A percentile compares a stretch with the other conserved stretches of the same genome.
phyloP scores from a whole-genome alignment of 495 filamentous ascomycete genomes.

The Annulohypoxylon stygium region DNA sequence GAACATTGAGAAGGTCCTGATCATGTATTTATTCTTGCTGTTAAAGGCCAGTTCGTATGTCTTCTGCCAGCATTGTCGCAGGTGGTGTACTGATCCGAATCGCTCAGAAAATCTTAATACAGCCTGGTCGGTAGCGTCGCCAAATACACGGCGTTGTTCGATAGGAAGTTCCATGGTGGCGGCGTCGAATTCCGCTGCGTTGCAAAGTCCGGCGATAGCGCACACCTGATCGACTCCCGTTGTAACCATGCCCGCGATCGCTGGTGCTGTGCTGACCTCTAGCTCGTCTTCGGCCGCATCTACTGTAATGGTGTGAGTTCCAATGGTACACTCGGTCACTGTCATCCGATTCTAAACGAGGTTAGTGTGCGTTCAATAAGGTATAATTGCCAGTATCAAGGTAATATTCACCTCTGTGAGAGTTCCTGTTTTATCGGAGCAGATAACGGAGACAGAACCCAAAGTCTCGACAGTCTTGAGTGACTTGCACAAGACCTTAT shows the following conservation, averaged over 20 bases:
- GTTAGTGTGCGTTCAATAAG: constrained; percentile 10
- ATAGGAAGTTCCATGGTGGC: constrained; percentile 66
- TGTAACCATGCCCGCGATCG: constrained; percentile 50
- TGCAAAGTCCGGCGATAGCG: constrained; percentile 71
- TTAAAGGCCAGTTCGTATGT: constrained; percentile 80
- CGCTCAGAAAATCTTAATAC: constrained; percentile 75
- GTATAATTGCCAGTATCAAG: constrained; percentile 3
- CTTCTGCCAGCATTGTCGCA: constrained; percentile 66
- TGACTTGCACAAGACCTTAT: constrained; percentile 74
- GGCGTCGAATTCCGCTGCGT: constrained; percentile 76
- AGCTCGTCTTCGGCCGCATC: constrained; percentile 58
- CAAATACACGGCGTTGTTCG: constrained; percentile 70
- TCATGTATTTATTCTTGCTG: constrained; percentile 84
- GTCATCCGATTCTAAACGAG: constrained; percentile 68
- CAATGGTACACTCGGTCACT: constrained; percentile 67
- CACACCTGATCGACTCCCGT: constrained; percentile 64
- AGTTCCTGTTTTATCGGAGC: constrained; percentile 78
- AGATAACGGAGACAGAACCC: constrained; percentile 74
- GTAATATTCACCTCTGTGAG: constrained; percentile 65
- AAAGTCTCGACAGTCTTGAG: constrained; percentile 78
- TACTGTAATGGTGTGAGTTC: constrained; percentile 55
- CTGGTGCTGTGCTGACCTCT: constrained; percentile 43
- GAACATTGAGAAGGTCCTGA: constrained; percentile 58
- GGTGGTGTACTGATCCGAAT: constrained; percentile 63
- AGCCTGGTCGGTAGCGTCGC: constrained; percentile 80